These are phyloP conservation scores for Quercus variabilis DNA, from an alignment of 306 rosid genomes.

Conservation along the genomic window DNA sequence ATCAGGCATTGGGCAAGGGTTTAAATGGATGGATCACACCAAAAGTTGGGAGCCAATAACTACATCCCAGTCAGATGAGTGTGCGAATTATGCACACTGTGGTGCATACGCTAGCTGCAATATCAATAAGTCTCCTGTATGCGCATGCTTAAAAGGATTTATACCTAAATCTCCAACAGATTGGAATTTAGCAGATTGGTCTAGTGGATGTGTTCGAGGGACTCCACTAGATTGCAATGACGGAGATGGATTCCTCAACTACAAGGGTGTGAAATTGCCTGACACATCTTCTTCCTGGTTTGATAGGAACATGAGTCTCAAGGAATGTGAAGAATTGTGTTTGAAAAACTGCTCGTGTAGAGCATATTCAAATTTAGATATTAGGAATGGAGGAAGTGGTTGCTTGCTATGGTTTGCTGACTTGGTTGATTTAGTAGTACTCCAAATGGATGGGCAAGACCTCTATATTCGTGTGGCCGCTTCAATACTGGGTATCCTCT, in stretches of 20 bases:
- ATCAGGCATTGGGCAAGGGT: too few species aligned
- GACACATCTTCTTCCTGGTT: neutral
- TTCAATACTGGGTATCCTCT: neutral
- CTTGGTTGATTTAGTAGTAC: neutral
- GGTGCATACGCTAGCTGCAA: too few species aligned
- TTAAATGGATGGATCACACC: too few species aligned
- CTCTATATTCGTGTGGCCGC: neutral
- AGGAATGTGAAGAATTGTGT: neutral
- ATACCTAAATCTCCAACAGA: too few species aligned
- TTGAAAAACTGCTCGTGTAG: neutral
- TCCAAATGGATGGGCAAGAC: neutral
- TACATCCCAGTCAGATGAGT: too few species aligned
- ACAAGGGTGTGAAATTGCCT: neutral
- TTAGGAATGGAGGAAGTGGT: neutral
- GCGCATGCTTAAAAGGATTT: too few species aligned
- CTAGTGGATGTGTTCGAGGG: slow-evolving; percentile 11
- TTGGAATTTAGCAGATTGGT: neutral
- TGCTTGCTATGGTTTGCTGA: neutral
- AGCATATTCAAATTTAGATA: neutral
- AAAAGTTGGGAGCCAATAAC: too few species aligned
- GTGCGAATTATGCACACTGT: too few species aligned
- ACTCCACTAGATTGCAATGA: neutral
- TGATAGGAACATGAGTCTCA: neutral
- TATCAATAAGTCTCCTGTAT: too few species aligned
- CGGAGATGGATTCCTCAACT: slow-evolving; percentile 1